Evolutionary conservation across 352 stramenopile genomes (phyloP), one percentile per base, ranked within the genome.

Genomic region (Phytopythium montanum): DNA sequence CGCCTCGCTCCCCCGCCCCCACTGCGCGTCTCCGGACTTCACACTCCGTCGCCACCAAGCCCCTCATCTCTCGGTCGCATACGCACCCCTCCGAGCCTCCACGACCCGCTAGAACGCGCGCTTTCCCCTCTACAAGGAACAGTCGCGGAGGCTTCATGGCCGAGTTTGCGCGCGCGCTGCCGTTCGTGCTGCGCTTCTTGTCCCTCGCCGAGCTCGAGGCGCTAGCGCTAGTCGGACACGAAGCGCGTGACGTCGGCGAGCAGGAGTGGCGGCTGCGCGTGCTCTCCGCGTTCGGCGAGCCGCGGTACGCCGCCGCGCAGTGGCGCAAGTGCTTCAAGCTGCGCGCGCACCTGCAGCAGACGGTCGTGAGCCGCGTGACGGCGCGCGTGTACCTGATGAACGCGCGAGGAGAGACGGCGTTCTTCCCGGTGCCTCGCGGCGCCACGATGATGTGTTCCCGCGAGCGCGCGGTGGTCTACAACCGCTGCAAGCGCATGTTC

Each of bases 301-400:
- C 81, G 21, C 77, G 79, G 23, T 89, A 87, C 63, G 53, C 61
- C 33, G 83, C 78, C n/a, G 19, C 55, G 2, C 61, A 78, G 10
- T 92, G 78, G 75, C 83, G 83, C 29, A 79, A 76, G 26, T 84
- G 75, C 60, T 90, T 82, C 68, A 67, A 86, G 44, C 54, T 94
- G 46, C 81, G 85, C 23, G 64, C 67, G n/a, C 80, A 84, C 50
- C 71, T 95, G 34, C 70, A 72, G 25, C 81, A 66, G 50, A 81
- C 82, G 53, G 74, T 88, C 3, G 76, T 87, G 28, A 71, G 79
- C 25, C 60, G 61, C 9, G 81, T 93, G 2, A 79, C 76, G 12
- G 83, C 85, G 14, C 70, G 85, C 3, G 75, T 95, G 23, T 95
- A 95, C 67, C 49, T 93, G 23, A 95, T 93, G 81, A 95, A 95